These are phyloP conservation scores for Corrigiola litoralis DNA, from an alignment of 179 eudicot genomes.

Conservation along the genomic window DNA sequence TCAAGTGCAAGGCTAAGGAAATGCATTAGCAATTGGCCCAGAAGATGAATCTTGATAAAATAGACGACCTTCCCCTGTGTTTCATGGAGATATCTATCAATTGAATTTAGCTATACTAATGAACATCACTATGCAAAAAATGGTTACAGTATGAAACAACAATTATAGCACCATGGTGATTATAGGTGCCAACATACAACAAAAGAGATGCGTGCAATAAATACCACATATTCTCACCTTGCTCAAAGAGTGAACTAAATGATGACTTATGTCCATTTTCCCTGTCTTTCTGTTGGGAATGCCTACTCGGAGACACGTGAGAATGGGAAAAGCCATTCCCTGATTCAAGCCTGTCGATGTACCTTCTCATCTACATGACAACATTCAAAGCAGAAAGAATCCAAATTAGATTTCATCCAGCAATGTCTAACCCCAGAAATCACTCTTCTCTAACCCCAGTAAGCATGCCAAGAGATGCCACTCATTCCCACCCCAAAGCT, in stretches of 20 bases:
- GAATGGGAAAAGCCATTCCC: constrained; percentile 50
- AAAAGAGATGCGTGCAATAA: background rate
- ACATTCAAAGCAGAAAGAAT: constrained; percentile 11
- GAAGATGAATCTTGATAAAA: background rate
- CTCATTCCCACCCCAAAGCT: background rate
- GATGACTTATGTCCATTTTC: constrained; percentile 64
- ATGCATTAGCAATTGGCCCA: background rate
- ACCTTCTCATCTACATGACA: constrained; percentile 40
- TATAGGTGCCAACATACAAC: too few relatives aligned
- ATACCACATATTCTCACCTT: constrained; percentile 47
- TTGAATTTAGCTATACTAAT: background rate
- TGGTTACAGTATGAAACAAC: background rate
- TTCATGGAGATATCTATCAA: background rate
- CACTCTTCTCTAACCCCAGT: background rate
- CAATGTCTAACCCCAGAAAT: background rate
- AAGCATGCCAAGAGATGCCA: background rate
- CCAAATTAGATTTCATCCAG: background rate
- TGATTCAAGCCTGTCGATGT: constrained; percentile 50
- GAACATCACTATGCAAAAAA: background rate
- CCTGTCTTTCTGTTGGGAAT: constrained; percentile 53
- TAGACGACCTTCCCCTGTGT: background rate
- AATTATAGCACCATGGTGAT: background rate
- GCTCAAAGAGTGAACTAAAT: constrained; percentile 79
- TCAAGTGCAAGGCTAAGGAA: background rate
- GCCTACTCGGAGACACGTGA: constrained; percentile 42